A percentile compares a stretch with the other conserved stretches of the same genome.
phyloP scores from a whole-genome alignment of 2,329 filamentous ascomycete genomes.

The Sclerotinia minor region DNA sequence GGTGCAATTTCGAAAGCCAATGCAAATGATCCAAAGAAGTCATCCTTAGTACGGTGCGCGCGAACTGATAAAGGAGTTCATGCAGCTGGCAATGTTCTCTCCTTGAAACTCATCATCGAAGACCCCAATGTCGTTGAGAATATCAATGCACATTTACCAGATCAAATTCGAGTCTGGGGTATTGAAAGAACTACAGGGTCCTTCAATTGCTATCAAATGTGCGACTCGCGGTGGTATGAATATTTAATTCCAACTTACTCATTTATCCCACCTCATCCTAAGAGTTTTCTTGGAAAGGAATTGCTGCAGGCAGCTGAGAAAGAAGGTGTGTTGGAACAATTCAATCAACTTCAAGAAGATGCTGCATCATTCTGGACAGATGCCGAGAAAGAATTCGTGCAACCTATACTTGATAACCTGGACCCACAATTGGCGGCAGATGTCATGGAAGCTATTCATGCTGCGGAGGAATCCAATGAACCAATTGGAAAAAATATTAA shows the following conservation, averaged over 20 bases:
- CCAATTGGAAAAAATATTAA: constrained; percentile 21
- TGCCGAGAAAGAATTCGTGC: constrained; percentile 77
- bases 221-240: constrained; percentile 95
- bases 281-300: constrained; percentile 80
- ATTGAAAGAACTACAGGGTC: constrained; percentile 84
- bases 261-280: constrained; percentile 87
- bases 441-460: constrained; percentile 63
- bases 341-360: constrained; percentile 70
- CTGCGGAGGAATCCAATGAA: constrained; percentile 33
- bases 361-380: constrained; percentile 79
- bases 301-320: constrained; percentile 76
- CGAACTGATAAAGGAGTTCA: constrained; percentile 97
- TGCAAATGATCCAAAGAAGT: constrained; percentile 95
- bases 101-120: constrained; percentile 92
- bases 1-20: constrained; percentile 96
- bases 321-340: constrained; percentile 68
- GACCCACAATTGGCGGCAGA: constrained; percentile 63
- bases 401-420: constrained; percentile 64
- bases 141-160: constrained; percentile 82
- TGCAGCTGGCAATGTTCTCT: constrained; percentile 92
- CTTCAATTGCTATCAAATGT: constrained; percentile 93
- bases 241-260: constrained; percentile 94
- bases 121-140: constrained; percentile 83
- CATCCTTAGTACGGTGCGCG: constrained; percentile 87
- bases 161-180: constrained; percentile 94